Base-by-base conservation (phyloP, 1,139 yeast species). In the Saccharomyces hybrid region DNA sequence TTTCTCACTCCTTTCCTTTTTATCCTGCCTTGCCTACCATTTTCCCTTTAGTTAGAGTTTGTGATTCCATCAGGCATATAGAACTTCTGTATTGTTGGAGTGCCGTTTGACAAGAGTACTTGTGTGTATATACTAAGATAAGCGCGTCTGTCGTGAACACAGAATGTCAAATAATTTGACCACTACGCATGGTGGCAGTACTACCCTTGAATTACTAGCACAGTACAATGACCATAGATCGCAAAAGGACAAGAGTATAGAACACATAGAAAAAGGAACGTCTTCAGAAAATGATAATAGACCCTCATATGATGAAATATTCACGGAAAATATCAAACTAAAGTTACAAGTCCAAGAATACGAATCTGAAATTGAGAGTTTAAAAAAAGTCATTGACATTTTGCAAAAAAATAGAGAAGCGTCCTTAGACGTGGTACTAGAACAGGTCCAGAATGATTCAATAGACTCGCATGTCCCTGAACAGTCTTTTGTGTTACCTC, bases 281-380 rank as follows among this genome's bases (percentile, higher is more conserved):
- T 27, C 31, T 24, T 26, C 48, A 46, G 48, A 26, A 14, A 26
- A 51, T 51, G 55, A 59, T 16, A 49, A 56, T 19, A 55, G 58
- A 41, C 63, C 62, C 6, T 51, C 65, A 4, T 66, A 68, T 56
- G 71, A 68, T 52, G 68, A 64, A n/a, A 57, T 67, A 12, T 61
- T 63, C 49, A 65, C 64, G 51, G 71, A 68, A 51, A 68, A 68
- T 50, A 61, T 64, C 6, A 61, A 59, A 54, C 55, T 68, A 31
- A 62, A 61, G 51, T 50, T 64, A 27, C 64, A 64, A 52, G 50
- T 65, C 9, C 55, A 63, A 47, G 67, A 66, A 48, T 56, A 61
- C 34, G 64, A 62, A 34, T 56, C 58, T 2, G 71, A 68, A 50
- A 56, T 67, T n/a, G 56, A 57, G n/a, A 55, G 58, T 21, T 51